Evolutionary conservation across 1,284 basidiomycete species (phyloP), one percentile per base, ranked within the genome.

Genomic region (Leccinum huronense): DNA sequence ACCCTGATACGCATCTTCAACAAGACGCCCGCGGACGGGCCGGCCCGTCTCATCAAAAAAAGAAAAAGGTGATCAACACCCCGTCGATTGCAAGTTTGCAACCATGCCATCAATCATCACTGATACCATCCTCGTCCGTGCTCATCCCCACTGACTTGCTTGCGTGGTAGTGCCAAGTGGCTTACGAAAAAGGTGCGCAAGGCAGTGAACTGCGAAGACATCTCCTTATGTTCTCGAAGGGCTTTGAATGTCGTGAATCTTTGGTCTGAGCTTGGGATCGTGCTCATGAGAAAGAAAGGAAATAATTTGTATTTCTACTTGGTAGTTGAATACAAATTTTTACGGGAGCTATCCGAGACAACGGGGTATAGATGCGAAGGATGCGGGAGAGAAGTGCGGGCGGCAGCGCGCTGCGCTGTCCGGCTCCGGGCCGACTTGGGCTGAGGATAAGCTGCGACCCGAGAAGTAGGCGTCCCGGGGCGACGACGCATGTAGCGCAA

Each of bases 221-320:
- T 58, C 60, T 62, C 45, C 59, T 71, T 38, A 69, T 42, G 30
- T 65, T 45, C 3, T 30, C n/a, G 2, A 56, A 93, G 89, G 90
- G 90, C 19, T 93, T 90, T 72, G 86, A 92, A 57, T 91, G 84
- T 71, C 80, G 85, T 51, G 89, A 93, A 70, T n/a, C n/a, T n/a
- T n/a, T 38, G 36, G 13, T 38, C 36, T 38, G 13, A 38, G 36
- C 36, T 34, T 3, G 33, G 33, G 10, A 34, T 11, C 33, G 10
- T 34, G 33, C 33, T 34, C 33, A 34, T 34, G 10, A 3, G 36
- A 38, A 38, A 38, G 36, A 14, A 38, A 38, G 36, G 5, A 36
- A 36, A 11, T n/a, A 38, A 38, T 38, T 38, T 38, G 36, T 38
- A 38, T 38, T 14, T 38, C 36, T 38, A 38, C 36, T 14, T 1